Evolutionary conservation across 768 basidiomycete species (phyloP).

Genomic region (Pleurotus ostreatus): DNA sequence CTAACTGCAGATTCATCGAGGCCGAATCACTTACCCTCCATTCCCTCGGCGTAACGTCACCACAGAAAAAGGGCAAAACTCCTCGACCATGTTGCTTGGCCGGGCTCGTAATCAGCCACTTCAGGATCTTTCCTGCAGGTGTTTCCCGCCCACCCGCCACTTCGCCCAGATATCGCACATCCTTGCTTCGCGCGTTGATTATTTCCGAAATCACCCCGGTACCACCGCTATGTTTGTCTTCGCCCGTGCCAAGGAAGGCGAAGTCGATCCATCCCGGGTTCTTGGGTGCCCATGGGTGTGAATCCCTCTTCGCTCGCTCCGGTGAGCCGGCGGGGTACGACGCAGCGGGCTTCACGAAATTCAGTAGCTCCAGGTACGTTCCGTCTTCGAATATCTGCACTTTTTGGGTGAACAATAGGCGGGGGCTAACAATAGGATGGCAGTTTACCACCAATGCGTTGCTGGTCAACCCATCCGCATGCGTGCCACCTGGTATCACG

Average conservation of each 20-base stretch:
- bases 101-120: slow-evolving; percentile 56
- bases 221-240: slow-evolving; percentile 15
- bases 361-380: slow-evolving; percentile 66
- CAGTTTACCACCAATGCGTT: slow-evolving; percentile 59
- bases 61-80: slow-evolving; percentile 67
- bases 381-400: slow-evolving; percentile 50
- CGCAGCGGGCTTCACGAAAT: slow-evolving; percentile 53
- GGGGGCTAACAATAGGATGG: neutral
- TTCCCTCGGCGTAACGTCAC: slow-evolving; percentile 60
- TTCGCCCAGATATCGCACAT: slow-evolving; percentile 39
- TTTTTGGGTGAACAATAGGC: neutral
- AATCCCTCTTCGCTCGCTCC: slow-evolving; percentile 36
- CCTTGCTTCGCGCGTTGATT: slow-evolving; percentile 49
- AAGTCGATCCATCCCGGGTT: slow-evolving; percentile 66
- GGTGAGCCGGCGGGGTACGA: slow-evolving; percentile 51
- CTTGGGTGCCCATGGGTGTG: slow-evolving; percentile 51
- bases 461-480: slow-evolving; percentile 56
- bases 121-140: slow-evolving; percentile 48
- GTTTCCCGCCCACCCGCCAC: slow-evolving; percentile 50
- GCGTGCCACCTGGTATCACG: slow-evolving; percentile 63
- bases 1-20: neutral
- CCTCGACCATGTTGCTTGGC: slow-evolving; percentile 20
- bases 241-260: slow-evolving; percentile 54
- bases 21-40: slow-evolving; percentile 44
- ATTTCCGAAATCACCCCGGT: slow-evolving; percentile 38